These are phyloP conservation scores for Beauveria sp. DNA, from an alignment of 2,329 filamentous ascomycete genomes.

Conservation along the genomic window DNA sequence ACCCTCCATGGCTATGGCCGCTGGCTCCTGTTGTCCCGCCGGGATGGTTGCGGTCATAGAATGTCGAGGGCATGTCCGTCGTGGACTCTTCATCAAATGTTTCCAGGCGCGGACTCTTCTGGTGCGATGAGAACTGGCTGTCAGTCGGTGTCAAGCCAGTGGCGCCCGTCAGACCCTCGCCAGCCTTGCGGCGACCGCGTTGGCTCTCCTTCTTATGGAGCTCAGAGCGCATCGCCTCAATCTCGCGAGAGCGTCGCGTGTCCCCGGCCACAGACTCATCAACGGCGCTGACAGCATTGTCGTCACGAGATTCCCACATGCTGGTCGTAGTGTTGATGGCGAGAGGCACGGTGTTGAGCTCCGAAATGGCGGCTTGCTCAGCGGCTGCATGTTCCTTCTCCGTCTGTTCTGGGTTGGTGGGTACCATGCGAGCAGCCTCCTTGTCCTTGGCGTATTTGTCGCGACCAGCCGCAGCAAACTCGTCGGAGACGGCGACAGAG, in stretches of 20 bases:
- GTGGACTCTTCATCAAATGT: conserved; percentile 38
- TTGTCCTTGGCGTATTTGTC: conserved; percentile 46
- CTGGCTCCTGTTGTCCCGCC: not conserved
- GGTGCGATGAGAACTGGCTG: conserved; percentile 18
- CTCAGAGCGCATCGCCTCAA: conserved; percentile 29
- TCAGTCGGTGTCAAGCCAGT: conserved; percentile 22
- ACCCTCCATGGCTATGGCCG: conserved; percentile 1
- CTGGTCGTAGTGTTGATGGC: conserved; percentile 15
- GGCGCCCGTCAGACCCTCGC: conserved; percentile 33
- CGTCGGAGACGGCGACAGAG: conserved; percentile 66
- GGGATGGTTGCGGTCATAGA: conserved; percentile 9
- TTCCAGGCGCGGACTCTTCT: conserved; percentile 24
- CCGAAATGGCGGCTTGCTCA: conserved; percentile 38
- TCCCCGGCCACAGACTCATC: conserved; percentile 17
- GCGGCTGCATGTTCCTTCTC: conserved; percentile 22
- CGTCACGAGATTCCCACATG: conserved; percentile 20
- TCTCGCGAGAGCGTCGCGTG: conserved; percentile 29
- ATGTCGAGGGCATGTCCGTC: conserved; percentile 22
- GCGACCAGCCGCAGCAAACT: conserved; percentile 56
- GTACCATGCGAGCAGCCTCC: conserved; percentile 59
- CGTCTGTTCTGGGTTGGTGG: conserved; percentile 27
- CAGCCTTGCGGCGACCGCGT: conserved; percentile 41
- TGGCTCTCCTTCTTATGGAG: conserved; percentile 36
- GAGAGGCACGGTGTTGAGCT: conserved; percentile 33
- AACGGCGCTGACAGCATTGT: conserved; percentile 19